Conservation (phyloP, 257 asterid genomes). For the Solanum corneliomulleri region DNA sequence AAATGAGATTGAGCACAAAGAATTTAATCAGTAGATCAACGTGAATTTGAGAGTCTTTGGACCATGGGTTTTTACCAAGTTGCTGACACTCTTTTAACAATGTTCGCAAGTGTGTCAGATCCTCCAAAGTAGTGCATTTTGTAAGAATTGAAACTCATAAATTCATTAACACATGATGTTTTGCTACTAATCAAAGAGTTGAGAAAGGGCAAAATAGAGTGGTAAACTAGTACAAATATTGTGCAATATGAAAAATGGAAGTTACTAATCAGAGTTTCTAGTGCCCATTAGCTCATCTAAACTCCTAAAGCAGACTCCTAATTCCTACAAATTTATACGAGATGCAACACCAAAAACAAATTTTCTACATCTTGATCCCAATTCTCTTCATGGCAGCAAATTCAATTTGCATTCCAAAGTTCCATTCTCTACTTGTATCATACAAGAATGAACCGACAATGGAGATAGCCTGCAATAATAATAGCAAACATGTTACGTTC, state of each 20-base stretch:
- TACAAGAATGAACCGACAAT: constrained; percentile 48
- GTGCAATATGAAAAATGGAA: neutral
- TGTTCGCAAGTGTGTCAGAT: neutral
- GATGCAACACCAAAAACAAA: neutral
- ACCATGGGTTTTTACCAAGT: neutral
- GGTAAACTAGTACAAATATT: neutral
- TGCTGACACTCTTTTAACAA: neutral
- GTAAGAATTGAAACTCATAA: neutral
- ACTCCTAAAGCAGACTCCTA: neutral
- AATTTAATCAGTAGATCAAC: neutral
- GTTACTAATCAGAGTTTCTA: neutral
- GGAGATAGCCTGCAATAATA: constrained; percentile 62
- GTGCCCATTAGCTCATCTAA: neutral
- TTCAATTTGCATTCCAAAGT: neutral
- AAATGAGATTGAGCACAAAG: neutral
- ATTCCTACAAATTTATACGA: neutral
- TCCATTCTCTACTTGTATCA: constrained; percentile 6
- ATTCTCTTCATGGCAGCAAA: neutral
- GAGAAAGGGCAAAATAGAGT: neutral
- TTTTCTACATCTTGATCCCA: neutral
- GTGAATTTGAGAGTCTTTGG: neutral
- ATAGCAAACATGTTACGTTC: neutral
- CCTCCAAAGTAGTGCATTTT: neutral
- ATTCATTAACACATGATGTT: neutral
- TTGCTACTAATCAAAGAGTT: neutral